Base-by-base conservation (phyloP, 768 basidiomycete species). In the Mycena galopus region DNA sequence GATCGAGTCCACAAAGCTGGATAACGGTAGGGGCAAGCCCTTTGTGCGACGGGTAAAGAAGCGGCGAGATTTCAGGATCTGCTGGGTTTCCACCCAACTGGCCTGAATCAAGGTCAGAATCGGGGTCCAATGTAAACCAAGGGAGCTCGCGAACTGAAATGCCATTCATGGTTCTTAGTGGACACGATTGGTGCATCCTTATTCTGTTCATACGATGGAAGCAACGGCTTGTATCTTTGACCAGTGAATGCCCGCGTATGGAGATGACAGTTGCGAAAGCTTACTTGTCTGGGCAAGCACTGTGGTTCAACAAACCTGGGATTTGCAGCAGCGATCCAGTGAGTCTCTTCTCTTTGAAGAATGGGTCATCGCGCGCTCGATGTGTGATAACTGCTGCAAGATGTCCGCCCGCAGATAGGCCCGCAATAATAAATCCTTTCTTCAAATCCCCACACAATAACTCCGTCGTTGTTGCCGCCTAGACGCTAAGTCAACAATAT, bases 11-110 rank as follows among this genome's bases (percentile, higher is more conserved):
- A 29, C 69, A 70, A 7, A 68, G 25, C 35, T 74, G 73, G 3
- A 74, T 65, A 0, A 74, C 35, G 27, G 68, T 29, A 17, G 73
- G 69, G 2, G 65, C 21, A 23, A 74, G 73, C 29, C 73, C 73
- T 19, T 50, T 35, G 56, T 74, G 73, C 27, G 69, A 62, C 3
- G 57, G 30, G 42, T 73, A 67, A 27, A 74, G 68, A 37, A 73
- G 69, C n/a, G 73, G 73, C 17, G 73, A 74, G 14, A 71, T 62
- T 29, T 71, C 61, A 2, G 73, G 69, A 55, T 74, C 66, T 30
- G 42, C 19, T 9, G 73, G 65, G 11, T 33, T 17, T 17, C 62
- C 68, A 19, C 65, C 73, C 6, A 71, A 32, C 4, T 65, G 69
- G 2, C 50, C 69, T 69, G 37, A 12, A 27, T 10, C 4, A 17